Conservation (phyloP, 2,329 filamentous ascomycete species). For the Diaporthe vaccinii region DNA sequence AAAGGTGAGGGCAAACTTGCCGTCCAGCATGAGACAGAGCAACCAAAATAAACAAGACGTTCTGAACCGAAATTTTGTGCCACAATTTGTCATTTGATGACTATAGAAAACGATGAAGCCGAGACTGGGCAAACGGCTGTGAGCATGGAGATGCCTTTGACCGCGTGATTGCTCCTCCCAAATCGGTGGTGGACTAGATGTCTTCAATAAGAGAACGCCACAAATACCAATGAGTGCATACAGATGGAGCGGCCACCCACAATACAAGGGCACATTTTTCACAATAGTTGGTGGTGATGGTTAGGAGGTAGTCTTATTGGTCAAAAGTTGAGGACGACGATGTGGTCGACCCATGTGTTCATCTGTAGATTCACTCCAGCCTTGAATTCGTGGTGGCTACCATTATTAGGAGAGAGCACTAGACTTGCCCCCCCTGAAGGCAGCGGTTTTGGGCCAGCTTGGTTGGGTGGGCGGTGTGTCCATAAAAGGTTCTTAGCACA, state of each 20-base stretch:
- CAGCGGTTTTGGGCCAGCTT: not conserved
- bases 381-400: not conserved
- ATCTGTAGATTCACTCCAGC: not conserved
- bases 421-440: not conserved
- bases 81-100: not conserved
- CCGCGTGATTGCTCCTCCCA: not conserved
- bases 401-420: not conserved
- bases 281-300: not conserved
- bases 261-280: not conserved
- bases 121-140: accelerated
- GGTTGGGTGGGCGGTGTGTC: not conserved
- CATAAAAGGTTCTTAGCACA: too few relatives aligned
- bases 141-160: not conserved
- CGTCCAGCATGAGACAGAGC: conserved; percentile 19
- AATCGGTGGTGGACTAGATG: too few relatives aligned
- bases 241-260: too few relatives aligned
- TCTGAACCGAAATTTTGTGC: not conserved
- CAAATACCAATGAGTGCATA: too few relatives aligned
- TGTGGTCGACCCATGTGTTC: not conserved
- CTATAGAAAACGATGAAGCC: not conserved
- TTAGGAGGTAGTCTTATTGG: not conserved
- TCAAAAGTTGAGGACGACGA: not conserved
- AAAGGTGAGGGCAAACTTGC: not conserved
- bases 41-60: not conserved
- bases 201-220: too few relatives aligned